Base-by-base conservation (phyloP, 345 rosid species). In the Geranium brycei region DNA sequence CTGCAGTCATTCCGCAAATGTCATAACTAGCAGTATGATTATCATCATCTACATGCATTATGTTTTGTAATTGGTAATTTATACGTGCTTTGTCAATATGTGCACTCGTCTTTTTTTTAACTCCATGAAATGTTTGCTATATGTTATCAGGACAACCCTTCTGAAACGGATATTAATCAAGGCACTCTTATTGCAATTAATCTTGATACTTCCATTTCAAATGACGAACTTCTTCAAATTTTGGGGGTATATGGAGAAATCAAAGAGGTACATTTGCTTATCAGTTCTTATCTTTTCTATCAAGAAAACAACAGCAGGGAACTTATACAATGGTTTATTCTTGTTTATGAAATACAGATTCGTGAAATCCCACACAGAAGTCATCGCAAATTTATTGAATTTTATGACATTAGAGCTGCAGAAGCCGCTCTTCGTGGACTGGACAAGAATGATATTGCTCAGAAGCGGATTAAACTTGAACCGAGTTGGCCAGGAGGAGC, bases 351-450 rank as follows among this genome's bases (percentile, higher is more conserved):
- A 51, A 66, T 17, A 63, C 75, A 77, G 81, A 71, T 77, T 8
- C 64, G 64, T 19, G 78, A 71, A 70, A 66, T 64, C 30, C 71
- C 73, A 1, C 68, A 68, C 15, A 67, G 69, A 63, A 66, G 63
- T 69, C 71, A 71, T 68, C 71, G 73, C 31, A 77, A 70, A 65
- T 71, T 59, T 56, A 40, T 77, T 64, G 81, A 77, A 60, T 77
- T 70, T 68, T 77, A 73, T 63, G 81, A 77, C 66, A 68, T 71
- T 51, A 68, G 81, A 77, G 78, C 75, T 47, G 73, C 81, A 56
- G 78, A 77, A 58, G 75, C 81, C 56, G 73, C 81, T 31, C 60
- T 77, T 57, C 73, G 1, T 61, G 81, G 64, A 63, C 63, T 73
- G 68, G 66, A 73, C 73, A 68, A 28, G 69, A 73, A 73, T 32